Base-by-base conservation (phyloP, 2,329 filamentous ascomycete genomes). In the Clonostachys solani region DNA sequence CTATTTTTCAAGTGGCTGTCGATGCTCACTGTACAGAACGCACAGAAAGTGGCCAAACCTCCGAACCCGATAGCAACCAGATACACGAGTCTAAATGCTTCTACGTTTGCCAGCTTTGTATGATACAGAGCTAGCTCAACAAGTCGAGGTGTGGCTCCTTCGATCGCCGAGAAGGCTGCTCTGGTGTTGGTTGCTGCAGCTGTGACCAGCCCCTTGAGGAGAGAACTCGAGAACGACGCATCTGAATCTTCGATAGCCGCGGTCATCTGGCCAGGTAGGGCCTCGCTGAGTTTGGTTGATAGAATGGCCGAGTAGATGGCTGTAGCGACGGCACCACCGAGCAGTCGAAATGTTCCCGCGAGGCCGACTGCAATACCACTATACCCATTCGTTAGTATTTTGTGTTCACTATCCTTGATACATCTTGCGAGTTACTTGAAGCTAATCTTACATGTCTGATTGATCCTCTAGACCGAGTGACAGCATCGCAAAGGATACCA, bases 301-400 rank as follows among this genome's bases (percentile, higher is more conserved):
- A 60, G 57, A 40, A 69, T 64, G 33, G 61, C 57, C 1, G 62
- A 64, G 56, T 67, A 69, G 47, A 69, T 66, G 29, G 63, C 64
- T 5, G 61, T 66, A 9, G 64, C 64, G 3, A 69, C 57, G 15
- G 66, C 63, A 43, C 66, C 65, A 18, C 62, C 62, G 29, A 68
- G 57, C 5, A 67, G 58, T 12, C 66, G 59, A 50, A 64, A 65
- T 8, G 66, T 68, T 1, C 60, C 60, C 2, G 60, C 62, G 1
- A 67, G 56, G n/a, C 65, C 66, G 34, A 65, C 62, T 3, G 65
- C 64, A 12, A 66, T 55, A 18, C 66, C 65, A 33, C 43, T 18
- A 35, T 10, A 29, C 23, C 23, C 23, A 29, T 29, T 29, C 23
- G 9, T 29, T 29, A 29, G 23, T 29, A 10, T 29, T 29, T 2